These are phyloP conservation scores for Magnaporthiopsis poae DNA, from an alignment of 2,329 filamentous ascomycete species.

Conservation along the genomic window DNA sequence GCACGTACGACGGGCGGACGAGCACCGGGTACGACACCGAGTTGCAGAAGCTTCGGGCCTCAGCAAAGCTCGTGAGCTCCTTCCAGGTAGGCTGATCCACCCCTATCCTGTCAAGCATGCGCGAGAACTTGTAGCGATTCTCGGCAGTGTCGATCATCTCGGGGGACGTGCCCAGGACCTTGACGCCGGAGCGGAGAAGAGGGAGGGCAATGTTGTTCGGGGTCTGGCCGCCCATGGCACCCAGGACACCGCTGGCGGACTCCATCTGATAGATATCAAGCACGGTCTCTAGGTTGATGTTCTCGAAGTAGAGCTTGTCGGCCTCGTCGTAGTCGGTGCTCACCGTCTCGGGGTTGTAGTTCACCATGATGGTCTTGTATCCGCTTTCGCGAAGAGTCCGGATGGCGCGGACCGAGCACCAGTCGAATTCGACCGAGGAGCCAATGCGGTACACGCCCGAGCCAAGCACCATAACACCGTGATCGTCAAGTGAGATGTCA, in stretches of 20 bases:
- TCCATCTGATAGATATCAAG: conserved; percentile 91
- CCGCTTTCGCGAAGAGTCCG: conserved; percentile 75
- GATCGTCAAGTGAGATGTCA: conserved; percentile 75
- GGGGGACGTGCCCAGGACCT: conserved; percentile 91
- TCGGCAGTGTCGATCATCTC: conserved; percentile 98
- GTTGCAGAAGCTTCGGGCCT: conserved; percentile 77
- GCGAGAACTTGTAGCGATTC: conserved; percentile 97
- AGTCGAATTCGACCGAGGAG: conserved; percentile 96
- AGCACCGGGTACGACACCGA: conserved; percentile 87
- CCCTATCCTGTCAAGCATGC: conserved; percentile 87
- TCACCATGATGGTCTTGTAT: conserved; percentile 93
- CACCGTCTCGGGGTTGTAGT: conserved; percentile 85
- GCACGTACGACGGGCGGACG: conserved; percentile 89
- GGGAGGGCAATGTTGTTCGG: conserved; percentile 95
- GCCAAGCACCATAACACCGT: conserved; percentile 90
- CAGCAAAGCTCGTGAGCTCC: conserved; percentile 87
- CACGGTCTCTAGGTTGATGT: conserved; percentile 80
- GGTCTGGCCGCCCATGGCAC: conserved; percentile 94
- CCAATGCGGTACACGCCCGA: conserved; percentile 96
- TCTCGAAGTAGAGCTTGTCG: conserved; percentile 91
- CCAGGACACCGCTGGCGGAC: conserved; percentile 70
- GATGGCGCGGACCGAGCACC: conserved; percentile 93
- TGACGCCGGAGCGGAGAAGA: conserved; percentile 78
- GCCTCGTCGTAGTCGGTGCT: conserved; percentile 89
- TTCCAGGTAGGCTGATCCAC: conserved; percentile 98